phyloP scores from a whole-genome alignment of 345 rosid species.

The Sisymbrium irio region DNA sequence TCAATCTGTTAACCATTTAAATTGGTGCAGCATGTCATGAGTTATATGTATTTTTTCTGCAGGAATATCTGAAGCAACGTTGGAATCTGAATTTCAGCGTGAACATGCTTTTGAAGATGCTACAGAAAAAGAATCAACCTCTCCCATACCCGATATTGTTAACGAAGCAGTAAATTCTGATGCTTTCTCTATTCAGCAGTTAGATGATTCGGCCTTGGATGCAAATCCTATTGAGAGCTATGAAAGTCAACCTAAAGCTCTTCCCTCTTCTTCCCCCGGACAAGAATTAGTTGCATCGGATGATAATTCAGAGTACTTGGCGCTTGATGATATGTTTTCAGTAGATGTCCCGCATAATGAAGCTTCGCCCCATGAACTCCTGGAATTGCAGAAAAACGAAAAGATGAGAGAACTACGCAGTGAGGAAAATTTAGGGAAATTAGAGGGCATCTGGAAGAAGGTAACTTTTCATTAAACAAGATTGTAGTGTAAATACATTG shows the following conservation, averaged over 20 bases:
- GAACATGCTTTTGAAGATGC: conserved; percentile 29
- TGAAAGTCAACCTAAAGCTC: conserved; percentile 35
- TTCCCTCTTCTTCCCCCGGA: conserved; percentile 27
- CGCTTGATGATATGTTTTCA: conserved; percentile 63
- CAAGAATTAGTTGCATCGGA: conserved; percentile 36
- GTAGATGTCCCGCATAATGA: conserved; percentile 50
- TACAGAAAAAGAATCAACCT: conserved; percentile 28
- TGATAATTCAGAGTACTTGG: conserved; percentile 50
- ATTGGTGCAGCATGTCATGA: conserved; percentile 30
- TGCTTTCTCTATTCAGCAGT: conserved; percentile 14
- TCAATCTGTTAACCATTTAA: conserved; percentile 21
- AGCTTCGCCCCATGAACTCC: conserved; percentile 45
- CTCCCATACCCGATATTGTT: conserved; percentile 28
- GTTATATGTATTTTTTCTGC: conserved; percentile 39
- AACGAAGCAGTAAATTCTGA: conserved; percentile 33
- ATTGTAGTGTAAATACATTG: not conserved
- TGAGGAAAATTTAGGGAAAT: conserved; percentile 64
- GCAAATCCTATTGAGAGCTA: conserved; percentile 34
- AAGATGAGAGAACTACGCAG: conserved; percentile 55
- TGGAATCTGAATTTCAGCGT: conserved; percentile 59
- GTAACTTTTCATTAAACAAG: conserved; percentile 37
- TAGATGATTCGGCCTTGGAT: conserved; percentile 33
- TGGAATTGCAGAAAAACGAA: conserved; percentile 66
- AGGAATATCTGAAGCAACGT: conserved; percentile 68
- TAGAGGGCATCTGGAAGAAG: conserved; percentile 95